Conservation (phyloP, 352 stramenopile genomes). For the Aphanomyces cochlioides region DNA sequence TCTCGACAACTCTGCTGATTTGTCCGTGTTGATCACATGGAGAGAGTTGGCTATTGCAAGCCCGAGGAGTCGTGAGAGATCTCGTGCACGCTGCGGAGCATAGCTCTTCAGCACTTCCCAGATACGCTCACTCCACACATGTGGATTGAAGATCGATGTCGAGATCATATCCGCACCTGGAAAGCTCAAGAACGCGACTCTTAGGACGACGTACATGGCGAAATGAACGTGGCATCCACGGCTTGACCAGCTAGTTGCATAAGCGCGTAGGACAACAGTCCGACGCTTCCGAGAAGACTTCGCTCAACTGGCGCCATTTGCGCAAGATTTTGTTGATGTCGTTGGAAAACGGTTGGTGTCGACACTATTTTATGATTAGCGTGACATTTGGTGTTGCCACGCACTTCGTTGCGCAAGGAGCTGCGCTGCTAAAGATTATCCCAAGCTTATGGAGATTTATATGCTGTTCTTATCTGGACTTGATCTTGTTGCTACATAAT, state of each 20-base stretch:
- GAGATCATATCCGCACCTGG: constrained; percentile 28
- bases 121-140: constrained; percentile 66
- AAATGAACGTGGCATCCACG: constrained; percentile 20
- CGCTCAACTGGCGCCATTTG: constrained; percentile 5
- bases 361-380: too few species aligned
- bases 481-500: too few species aligned
- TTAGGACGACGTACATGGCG: constrained; percentile 19
- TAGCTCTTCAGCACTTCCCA: constrained; percentile 71
- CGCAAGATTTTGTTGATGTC: constrained; percentile 4
- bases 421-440: too few species aligned
- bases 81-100: constrained; percentile 64
- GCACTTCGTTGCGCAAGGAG: background rate
- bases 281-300: constrained; percentile 12
- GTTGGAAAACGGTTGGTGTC: too few species aligned
- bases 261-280: constrained; percentile 17
- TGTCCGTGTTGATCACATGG: constrained; percentile 49
- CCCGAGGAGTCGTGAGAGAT: constrained; percentile 62
- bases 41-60: constrained; percentile 53
- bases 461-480: too few species aligned
- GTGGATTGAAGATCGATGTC: constrained; percentile 66
- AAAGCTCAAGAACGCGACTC: background rate
- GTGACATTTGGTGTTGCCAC: background rate
- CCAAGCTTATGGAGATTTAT: too few species aligned
- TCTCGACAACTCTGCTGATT: constrained; percentile 39
- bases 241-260: constrained; percentile 24